Evolutionary conservation across 176 grass and related monocot genomes (phyloP).

Genomic region (Raddia guianensis): DNA sequence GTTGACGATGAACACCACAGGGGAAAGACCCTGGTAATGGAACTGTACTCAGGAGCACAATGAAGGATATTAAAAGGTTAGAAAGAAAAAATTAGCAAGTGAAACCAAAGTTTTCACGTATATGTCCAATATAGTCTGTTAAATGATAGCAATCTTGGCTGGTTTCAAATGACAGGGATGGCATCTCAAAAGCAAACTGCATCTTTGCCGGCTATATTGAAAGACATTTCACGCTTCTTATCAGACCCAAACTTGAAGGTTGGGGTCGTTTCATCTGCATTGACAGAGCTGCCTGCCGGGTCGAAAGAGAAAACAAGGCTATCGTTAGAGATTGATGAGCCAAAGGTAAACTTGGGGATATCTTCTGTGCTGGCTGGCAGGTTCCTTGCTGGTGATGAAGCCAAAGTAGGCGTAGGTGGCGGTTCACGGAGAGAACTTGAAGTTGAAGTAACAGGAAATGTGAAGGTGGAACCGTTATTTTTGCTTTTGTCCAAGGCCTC

Average conservation of each 20-base stretch:
- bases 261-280: conserved; percentile 14
- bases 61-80: neutral
- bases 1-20: neutral
- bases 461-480: conserved; percentile 46
- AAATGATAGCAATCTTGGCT: neutral
- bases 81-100: neutral
- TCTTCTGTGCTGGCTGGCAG: conserved; percentile 12
- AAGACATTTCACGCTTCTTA: conserved; percentile 45
- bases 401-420: conserved; percentile 54
- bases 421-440: conserved; percentile 43
- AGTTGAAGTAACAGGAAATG: conserved; percentile 50
- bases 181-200: conserved; percentile 39
- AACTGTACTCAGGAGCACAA: neutral
- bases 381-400: conserved; percentile 35
- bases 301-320: conserved; percentile 43
- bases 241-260: conserved; percentile 57
- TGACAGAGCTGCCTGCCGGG: neutral
- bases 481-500: conserved; percentile 29
- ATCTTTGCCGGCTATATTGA: conserved; percentile 33
- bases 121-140: neutral
- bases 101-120: neutral
- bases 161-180: neutral
- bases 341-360: conserved; percentile 49
- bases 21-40: neutral
- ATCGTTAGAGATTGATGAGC: conserved; percentile 12